These are phyloP conservation scores for Nepenthes mirabilis DNA, from an alignment of 148 eudicot species.

Conservation along the genomic window DNA sequence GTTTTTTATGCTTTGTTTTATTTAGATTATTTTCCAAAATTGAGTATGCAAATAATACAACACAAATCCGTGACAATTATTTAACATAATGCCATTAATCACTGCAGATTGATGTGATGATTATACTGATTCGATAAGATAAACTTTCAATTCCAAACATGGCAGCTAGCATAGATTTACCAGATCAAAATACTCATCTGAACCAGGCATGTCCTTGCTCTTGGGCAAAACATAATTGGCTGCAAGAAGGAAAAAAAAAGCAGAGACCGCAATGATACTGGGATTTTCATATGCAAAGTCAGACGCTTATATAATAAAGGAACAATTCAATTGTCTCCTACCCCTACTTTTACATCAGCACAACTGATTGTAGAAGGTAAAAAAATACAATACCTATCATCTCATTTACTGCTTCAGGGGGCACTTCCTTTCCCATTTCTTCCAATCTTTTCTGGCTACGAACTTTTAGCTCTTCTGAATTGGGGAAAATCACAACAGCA, in stretches of 20 bases:
- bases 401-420: conserved; percentile 38
- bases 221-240: conserved; percentile 50
- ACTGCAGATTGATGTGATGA: too few relatives aligned
- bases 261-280: not conserved
- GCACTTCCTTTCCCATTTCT: conserved; percentile 59
- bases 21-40: too few relatives aligned
- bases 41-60: too few relatives aligned
- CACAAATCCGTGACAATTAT: too few relatives aligned
- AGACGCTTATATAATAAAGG: too few relatives aligned
- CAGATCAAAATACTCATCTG: conserved; percentile 64
- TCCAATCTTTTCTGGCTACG: conserved; percentile 40
- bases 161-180: conserved; percentile 5
- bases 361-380: too few relatives aligned
- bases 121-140: not conserved
- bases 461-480: conserved; percentile 29
- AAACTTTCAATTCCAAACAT: not conserved
- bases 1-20: too few relatives aligned
- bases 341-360: not conserved
- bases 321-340: not conserved
- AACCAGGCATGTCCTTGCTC: conserved; percentile 44
- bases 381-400: conserved; percentile 39
- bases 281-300: too few relatives aligned
- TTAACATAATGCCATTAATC: too few relatives aligned
- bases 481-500: conserved; percentile 55
- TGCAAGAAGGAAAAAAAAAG: conserved; percentile 13